Evolutionary conservation across 2,329 filamentous ascomycete species (phyloP).

Genomic region (Trichoderma sp.): DNA sequence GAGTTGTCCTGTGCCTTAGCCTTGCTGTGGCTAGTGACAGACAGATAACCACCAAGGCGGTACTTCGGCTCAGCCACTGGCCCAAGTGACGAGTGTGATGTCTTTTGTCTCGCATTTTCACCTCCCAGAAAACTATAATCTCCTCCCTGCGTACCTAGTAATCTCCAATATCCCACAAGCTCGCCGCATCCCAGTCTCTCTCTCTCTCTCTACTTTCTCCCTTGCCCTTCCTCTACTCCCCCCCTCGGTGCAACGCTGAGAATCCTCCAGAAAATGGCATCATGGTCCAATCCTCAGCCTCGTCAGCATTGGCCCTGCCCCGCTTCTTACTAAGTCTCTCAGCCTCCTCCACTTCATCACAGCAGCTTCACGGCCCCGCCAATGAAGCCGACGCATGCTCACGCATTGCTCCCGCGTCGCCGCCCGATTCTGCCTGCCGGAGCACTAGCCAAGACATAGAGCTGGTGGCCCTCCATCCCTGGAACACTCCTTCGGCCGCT

Average conservation of each 20-base stretch:
- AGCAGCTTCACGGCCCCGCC: conserved; percentile 8
- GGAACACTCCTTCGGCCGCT: background rate
- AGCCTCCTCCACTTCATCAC: conserved; percentile 9
- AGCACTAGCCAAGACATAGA: conserved; percentile 3
- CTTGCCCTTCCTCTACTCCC: too few species aligned
- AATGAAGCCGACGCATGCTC: background rate
- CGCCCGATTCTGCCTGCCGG: background rate
- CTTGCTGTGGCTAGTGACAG: background rate
- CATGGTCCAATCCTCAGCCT: conserved; percentile 11
- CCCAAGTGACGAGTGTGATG: background rate
- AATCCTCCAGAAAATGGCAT: background rate
- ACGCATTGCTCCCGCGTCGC: background rate
- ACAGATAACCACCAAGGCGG: background rate
- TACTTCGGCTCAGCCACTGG: background rate
- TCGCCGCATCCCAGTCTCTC: background rate
- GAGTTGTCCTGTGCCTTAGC: background rate
- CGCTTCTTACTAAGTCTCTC: conserved; percentile 17
- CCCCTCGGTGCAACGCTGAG: background rate
- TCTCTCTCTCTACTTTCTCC: too few species aligned
- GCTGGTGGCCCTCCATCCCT: background rate
- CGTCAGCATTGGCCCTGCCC: conserved; percentile 2
- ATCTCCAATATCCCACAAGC: background rate
- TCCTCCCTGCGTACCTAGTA: background rate
- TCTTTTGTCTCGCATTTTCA: background rate
- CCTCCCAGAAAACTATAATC: background rate